Conservation (phyloP, 176 grass and related monocot species). For the Triticum turgidum region DNA sequence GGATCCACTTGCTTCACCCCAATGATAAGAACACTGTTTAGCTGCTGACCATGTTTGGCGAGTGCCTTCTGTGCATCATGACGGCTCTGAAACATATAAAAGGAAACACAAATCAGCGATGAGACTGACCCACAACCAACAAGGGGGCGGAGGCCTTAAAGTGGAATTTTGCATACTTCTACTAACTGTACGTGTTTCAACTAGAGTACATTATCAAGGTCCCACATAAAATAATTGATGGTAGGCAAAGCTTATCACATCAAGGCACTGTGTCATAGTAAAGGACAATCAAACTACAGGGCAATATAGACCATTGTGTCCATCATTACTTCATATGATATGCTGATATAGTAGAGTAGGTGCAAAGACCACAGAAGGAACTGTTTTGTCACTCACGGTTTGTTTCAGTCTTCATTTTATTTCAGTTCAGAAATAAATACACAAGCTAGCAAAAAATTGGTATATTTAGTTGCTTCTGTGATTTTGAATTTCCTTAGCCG, state of each 20-base stretch:
- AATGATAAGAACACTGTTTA: constrained; percentile 85
- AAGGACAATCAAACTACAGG: constrained; percentile 5
- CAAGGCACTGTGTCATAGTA: not conserved
- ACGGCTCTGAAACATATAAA: constrained; percentile 39
- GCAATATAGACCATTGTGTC: not conserved
- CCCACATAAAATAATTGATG: constrained; percentile 8
- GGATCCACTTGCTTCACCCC: constrained; percentile 78
- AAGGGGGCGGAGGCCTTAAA: not conserved
- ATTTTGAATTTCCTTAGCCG: not conserved
- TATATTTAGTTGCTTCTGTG: not conserved
- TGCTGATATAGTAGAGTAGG: not conserved
- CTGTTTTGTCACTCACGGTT: not conserved
- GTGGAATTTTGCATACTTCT: not conserved
- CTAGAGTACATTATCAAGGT: not conserved
- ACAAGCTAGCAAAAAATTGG: not conserved
- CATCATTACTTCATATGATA: not conserved
- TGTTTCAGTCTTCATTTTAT: not conserved
- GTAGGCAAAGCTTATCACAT: not conserved
- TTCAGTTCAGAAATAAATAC: not conserved
- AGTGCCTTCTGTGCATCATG: constrained; percentile 84
- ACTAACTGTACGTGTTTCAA: not conserved
- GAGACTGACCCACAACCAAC: not conserved
- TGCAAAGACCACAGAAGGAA: not conserved
- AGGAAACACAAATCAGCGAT: constrained; percentile 18
- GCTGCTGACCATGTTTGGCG: constrained; percentile 59